Percentiles rank a stretch among this genome's conserved stretches.
Conservation (phyloP, 148 eudicot species). For the Gaultheria prostrata region DNA sequence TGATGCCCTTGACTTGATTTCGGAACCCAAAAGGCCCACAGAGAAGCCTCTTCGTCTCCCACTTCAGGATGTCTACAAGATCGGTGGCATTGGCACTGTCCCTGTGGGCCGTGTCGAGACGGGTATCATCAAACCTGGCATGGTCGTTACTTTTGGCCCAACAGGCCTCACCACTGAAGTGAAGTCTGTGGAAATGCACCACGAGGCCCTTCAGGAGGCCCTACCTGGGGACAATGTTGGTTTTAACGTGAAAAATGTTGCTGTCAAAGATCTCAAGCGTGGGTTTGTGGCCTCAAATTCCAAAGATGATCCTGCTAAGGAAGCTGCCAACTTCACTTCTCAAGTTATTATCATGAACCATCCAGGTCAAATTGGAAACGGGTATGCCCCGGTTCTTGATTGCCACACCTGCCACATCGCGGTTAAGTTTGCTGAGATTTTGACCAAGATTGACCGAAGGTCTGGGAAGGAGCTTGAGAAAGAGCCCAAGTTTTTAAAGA, state of each 20-base stretch:
- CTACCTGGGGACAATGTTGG: constrained; percentile 36
- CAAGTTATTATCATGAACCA: constrained; percentile 38
- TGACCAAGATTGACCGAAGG: constrained; percentile 38
- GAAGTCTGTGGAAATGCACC: constrained; percentile 40
- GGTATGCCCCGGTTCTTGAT: constrained; percentile 34
- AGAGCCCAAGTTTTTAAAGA: constrained; percentile 37
- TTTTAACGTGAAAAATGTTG: constrained; percentile 34
- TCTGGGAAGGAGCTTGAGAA: constrained; percentile 38
- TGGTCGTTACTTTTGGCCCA: constrained; percentile 33
- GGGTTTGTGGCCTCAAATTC: constrained; percentile 35
- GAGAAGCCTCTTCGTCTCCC: constrained; percentile 38
- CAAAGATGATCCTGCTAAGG: constrained; percentile 36
- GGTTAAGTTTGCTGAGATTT: constrained; percentile 31
- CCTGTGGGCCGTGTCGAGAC: constrained; percentile 37
- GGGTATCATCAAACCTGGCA: constrained; percentile 29
- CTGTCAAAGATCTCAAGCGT: constrained; percentile 39
- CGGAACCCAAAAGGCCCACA: constrained; percentile 32
- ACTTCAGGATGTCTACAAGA: constrained; percentile 37
- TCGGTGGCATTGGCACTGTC: constrained; percentile 37
- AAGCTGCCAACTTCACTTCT: constrained; percentile 32
- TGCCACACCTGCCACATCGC: constrained; percentile 40
- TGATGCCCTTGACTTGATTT: constrained; percentile 29
- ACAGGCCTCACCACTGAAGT: constrained; percentile 35
- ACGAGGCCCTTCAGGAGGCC: constrained; percentile 35
- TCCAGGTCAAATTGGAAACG: constrained; percentile 34